These are phyloP conservation scores for Daedaleopsis sinensis DNA, from an alignment of 768 basidiomycete species.

Conservation along the genomic window DNA sequence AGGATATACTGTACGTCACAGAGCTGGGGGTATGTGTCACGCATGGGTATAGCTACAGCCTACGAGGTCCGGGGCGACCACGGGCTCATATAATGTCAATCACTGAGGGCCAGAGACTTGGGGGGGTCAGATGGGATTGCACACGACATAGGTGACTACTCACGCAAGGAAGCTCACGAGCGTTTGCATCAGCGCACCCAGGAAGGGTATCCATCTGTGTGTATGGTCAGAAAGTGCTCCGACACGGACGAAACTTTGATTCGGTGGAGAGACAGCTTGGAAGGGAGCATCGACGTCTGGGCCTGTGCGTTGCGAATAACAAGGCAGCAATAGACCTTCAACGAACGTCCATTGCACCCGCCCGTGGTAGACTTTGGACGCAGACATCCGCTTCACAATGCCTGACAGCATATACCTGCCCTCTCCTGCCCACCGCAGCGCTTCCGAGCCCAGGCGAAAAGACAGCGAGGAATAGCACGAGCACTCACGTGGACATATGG, in stretches of 20 bases:
- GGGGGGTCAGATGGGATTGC: not conserved
- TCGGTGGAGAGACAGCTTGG: not conserved
- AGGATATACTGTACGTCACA: too few relatives aligned
- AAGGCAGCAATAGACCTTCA: not conserved
- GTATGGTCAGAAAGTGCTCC: not conserved
- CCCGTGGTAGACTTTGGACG: not conserved
- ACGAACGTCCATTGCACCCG: not conserved
- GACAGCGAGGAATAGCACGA: constrained; percentile 13
- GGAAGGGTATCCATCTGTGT: constrained; percentile 45
- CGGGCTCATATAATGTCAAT: constrained; percentile 41
- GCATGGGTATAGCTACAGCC: too few relatives aligned
- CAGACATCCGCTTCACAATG: not conserved
- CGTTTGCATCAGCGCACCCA: constrained; percentile 45
- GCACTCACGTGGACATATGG: constrained; percentile 44
- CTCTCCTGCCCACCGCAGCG: not conserved
- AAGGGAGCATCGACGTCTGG: not conserved
- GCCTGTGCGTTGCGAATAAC: too few relatives aligned
- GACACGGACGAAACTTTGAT: not conserved
- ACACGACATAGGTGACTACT: constrained; percentile 3
- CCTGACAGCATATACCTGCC: not conserved
- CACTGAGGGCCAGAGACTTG: constrained; percentile 46
- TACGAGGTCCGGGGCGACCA: not conserved
- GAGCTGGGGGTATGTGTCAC: too few relatives aligned
- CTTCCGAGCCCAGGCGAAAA: not conserved
- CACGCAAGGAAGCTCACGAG: constrained; percentile 45